A percentile compares a stretch with the other conserved stretches of the same genome.
These are phyloP conservation scores for Calonectria pseudoreteaudii DNA, from an alignment of 2,329 filamentous ascomycete genomes.

Conservation along the genomic window DNA sequence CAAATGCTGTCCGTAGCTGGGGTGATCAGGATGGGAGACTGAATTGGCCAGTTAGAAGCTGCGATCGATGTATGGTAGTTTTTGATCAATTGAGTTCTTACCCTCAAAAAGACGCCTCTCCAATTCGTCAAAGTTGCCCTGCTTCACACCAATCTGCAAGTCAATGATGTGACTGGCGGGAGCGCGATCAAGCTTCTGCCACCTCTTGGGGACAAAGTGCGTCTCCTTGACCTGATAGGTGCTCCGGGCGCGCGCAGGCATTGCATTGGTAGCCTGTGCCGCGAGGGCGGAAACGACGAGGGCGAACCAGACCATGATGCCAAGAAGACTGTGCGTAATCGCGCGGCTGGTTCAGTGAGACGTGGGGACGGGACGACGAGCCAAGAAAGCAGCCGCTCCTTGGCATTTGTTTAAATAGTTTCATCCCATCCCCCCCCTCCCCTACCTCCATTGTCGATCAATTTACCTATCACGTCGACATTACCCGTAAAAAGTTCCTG, in stretches of 20 bases:
- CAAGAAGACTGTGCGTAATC: background rate
- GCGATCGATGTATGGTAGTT: background rate
- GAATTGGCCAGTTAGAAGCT: background rate
- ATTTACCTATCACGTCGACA: background rate
- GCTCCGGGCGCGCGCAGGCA: constrained; percentile 3
- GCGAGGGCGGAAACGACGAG: background rate
- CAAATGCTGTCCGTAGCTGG: background rate
- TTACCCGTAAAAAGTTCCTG: constrained; percentile 4
- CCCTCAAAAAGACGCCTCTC: background rate
- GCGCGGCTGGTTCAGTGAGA: background rate
- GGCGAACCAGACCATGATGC: background rate
- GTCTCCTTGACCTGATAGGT: background rate
- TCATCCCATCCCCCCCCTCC: background rate
- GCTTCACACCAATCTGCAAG: background rate
- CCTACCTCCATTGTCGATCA: background rate
- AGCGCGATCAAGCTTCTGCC: background rate
- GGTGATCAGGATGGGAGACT: background rate
- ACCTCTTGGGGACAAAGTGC: background rate
- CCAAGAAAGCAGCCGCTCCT: background rate
- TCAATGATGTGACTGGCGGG: background rate
- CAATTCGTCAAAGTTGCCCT: background rate
- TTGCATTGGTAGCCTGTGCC: background rate
- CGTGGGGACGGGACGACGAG: background rate
- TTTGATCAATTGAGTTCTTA: background rate
- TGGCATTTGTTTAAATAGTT: background rate